Evolutionary conservation across 768 basidiomycete genomes (phyloP), one percentile per base, ranked within the genome.

Genomic region (Pulveroboletus sp.): DNA sequence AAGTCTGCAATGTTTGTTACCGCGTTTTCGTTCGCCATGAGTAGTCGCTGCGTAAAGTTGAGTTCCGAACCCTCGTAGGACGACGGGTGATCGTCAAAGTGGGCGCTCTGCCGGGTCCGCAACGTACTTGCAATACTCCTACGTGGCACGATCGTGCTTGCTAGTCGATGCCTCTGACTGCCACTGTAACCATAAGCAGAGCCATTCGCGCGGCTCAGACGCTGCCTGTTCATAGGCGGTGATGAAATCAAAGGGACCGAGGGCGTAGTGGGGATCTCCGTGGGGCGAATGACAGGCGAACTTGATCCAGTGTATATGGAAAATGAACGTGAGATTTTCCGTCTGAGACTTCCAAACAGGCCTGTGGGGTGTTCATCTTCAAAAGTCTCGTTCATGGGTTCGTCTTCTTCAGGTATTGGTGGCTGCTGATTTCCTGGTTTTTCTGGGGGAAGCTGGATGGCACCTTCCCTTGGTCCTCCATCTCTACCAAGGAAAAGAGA

Each of bases 1-100:
- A 99, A 73, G 69, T 97, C 95, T 20, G 93, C 90, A 61, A 99
- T 90, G 57, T 87, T 92, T 48, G 91, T 94, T 5, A 94, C 93
- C 12, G 91, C 87, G 57, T 92, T 89, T 69, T 97, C 94, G 67
- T 97, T 97, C 17, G 95, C 95, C 73, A 94, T 83, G 37, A 95
- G 70, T 20, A 95, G 63, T 50, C 91, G 78, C 64, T 95, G 90
- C 0, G 94, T 87, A 56, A 97, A 92, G 59, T 90, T 92, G 43
- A 92, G 76, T 55, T 87, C 86, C 29, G 73, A 58, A 0, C 72
- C 72, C 8, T 71, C 72, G 34, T 62, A 64, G 20, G 71, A 63
- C 20, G 78, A 74, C 37, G 72, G 72, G 38, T 61, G 43, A 31
- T 69, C 73, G 42, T 79, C 79, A 12, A 53, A 11, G 40, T 71